Conservation (phyloP, 148 eudicot genomes). For the Dysphania ambrosioides region DNA sequence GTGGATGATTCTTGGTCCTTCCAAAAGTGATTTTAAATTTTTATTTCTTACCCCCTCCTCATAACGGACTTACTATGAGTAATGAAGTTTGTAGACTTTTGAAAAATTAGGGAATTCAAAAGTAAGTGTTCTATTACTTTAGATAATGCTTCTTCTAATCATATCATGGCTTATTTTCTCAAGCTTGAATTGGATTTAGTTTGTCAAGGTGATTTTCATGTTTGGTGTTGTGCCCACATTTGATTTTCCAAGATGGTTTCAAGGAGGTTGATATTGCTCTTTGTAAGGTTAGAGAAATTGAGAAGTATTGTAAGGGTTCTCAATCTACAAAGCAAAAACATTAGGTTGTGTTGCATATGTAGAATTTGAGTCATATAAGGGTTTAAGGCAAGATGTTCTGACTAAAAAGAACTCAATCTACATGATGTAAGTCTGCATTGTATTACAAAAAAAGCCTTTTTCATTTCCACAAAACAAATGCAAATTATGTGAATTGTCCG, state of each 20-base stretch:
- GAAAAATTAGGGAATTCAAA: not conserved
- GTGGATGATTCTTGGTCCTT: not conserved
- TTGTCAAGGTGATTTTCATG: not conserved
- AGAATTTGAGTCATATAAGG: not conserved
- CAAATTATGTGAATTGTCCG: not conserved
- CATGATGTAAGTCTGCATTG: not conserved
- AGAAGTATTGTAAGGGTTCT: conserved; percentile 1
- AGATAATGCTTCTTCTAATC: not conserved
- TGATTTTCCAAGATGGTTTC: not conserved
- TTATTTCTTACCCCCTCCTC: not conserved
- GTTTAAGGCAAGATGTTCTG: not conserved
- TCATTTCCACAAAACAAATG: not conserved
- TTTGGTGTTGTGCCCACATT: not conserved
- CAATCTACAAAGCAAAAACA: not conserved
- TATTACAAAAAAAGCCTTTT: not conserved
- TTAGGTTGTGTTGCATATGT: not conserved
- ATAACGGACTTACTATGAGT: too few relatives aligned
- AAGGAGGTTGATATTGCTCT: not conserved
- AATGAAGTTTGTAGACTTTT: not conserved
- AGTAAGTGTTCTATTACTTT: not conserved
- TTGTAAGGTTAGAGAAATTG: not conserved
- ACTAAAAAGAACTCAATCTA: not conserved
- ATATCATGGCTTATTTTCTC: not conserved
- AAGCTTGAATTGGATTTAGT: not conserved
- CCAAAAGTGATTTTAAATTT: conserved; percentile 9